Evolutionary conservation across 768 basidiomycete genomes (phyloP), one percentile per base, ranked within the genome.

Genomic region (Hygrophoropsis aurantiaca): DNA sequence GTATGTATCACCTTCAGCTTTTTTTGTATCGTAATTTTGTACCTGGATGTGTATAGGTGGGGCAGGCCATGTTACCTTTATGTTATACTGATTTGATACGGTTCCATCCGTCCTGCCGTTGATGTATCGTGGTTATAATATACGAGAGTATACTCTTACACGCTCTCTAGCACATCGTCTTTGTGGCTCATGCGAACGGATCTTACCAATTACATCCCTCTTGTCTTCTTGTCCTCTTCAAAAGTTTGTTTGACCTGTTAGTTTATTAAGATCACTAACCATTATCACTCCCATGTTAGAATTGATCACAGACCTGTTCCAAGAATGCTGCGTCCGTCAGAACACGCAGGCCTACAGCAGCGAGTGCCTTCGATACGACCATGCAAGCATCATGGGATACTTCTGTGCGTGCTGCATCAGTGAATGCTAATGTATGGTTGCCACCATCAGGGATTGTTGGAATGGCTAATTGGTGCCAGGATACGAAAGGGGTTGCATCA

Each of bases 371-470:
- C 19, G 83, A 79, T 3, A 89, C 74, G 46, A 80, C 74, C 40
- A 90, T 64, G 51, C 80, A 82, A 5, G 82, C 85, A 21, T 80
- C 69, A 51, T 91, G 90, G 0, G 88, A 80, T 23, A 67, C 69
- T 3, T 70, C 61, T 0, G 80, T 84, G 0, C 78, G 73, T 0
- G 87, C 87, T 0, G 87, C 69, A 16, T 77, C 65, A n/a, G 78
- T 68, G 59, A 92, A 92, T 11, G 69, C 81, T 2, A 66, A 68
- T 0, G 90, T 91, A 55, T 92, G 90, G 57, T 91, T 91, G 8
- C 88, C 88, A 10, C 88, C 90, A 53, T 81, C 74, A 0, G 69
- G 60, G 18, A 80, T 71, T 0, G 85, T 89, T 3, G 90, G 90
- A 34, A 92, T 92, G 9, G 86, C 89, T 90, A 24, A n/a, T n/a